Percentiles rank a stretch among this genome's conserved stretches.
Evolutionary conservation across 129 eudicot species (phyloP).

Genomic region (Rutidosis leptorrhynchoides): DNA sequence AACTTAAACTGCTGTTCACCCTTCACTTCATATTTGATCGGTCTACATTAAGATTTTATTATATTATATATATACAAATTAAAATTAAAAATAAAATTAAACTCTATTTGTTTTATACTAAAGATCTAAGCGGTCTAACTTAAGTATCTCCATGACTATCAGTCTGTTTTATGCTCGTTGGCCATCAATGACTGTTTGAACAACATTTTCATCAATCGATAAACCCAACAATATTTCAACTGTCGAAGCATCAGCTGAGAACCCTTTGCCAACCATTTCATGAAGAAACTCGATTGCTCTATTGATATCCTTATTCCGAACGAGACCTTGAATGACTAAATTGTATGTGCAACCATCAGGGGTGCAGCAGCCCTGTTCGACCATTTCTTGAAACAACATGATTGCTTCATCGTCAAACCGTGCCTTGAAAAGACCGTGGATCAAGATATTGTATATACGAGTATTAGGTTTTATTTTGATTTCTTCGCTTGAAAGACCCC

Average conservation of each 20-base stretch:
- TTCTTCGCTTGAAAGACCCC: slow-evolving; percentile 8
- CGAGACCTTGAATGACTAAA: slow-evolving; percentile 24
- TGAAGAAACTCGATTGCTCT: slow-evolving; percentile 23
- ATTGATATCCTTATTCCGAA: background rate
- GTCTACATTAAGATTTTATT: slow-evolving; percentile 21
- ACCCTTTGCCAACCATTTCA: slow-evolving; percentile 29
- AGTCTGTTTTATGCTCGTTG: too few species aligned
- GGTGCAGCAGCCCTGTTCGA: background rate
- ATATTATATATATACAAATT: too few species aligned
- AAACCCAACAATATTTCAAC: slow-evolving; percentile 5
- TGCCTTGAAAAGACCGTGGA: slow-evolving; percentile 15
- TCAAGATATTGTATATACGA: slow-evolving; percentile 20
- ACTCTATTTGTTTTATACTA: too few species aligned
- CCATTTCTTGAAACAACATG: slow-evolving; percentile 19
- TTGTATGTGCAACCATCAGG: slow-evolving; percentile 26
- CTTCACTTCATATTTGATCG: slow-evolving; percentile 7
- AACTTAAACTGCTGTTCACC: background rate
- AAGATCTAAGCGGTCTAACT: too few species aligned
- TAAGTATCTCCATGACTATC: too few species aligned
- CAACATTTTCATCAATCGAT: slow-evolving; percentile 11
- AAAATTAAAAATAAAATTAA: too few species aligned
- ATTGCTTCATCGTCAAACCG: slow-evolving; percentile 13
- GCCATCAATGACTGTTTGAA: slow-evolving; percentile 3
- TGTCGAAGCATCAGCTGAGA: slow-evolving; percentile 26
- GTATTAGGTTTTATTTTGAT: slow-evolving; percentile 12